Evolutionary conservation across 164 flowering plant genomes (phyloP).

Genomic region (Taxillus chinensis): DNA sequence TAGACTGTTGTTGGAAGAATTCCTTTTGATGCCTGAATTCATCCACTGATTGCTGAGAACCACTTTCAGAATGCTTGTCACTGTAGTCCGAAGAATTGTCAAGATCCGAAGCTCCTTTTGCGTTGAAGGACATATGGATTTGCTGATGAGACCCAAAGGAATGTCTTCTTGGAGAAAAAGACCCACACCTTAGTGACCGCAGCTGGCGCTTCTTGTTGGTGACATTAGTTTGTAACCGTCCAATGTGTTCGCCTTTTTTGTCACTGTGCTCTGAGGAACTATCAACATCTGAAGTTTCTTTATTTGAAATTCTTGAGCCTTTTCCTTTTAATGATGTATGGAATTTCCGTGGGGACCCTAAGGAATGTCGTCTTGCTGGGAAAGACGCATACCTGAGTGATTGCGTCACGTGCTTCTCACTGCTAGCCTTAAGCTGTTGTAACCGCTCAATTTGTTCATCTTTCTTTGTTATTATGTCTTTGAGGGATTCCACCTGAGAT

Average conservation of each 20-base stretch:
- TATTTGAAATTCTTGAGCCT: too few relatives aligned
- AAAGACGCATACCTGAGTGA: too few relatives aligned
- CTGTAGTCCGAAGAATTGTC: constrained; percentile 38
- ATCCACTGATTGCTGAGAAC: constrained; percentile 46
- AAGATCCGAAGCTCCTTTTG: constrained; percentile 34
- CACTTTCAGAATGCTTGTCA: constrained; percentile 47
- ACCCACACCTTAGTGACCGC: constrained; percentile 21
- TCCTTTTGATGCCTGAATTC: constrained; percentile 30
- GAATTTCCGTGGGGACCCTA: too few relatives aligned
- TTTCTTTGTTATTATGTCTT: constrained; percentile 20
- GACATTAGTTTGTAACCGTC: constrained; percentile 24
- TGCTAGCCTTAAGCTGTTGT: too few relatives aligned
- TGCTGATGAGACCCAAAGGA: constrained; percentile 25
- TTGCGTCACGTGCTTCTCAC: too few relatives aligned
- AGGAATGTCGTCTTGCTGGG: too few relatives aligned
- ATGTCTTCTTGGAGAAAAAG: constrained; percentile 50
- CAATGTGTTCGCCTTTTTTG: constrained; percentile 57
- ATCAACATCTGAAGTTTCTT: too few relatives aligned
- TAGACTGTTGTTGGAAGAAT: constrained; percentile 16
- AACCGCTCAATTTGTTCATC: too few relatives aligned
- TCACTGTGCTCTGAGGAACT: constrained; percentile 2
- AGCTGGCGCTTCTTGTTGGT: constrained; percentile 25
- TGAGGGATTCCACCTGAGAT: constrained; percentile 42
- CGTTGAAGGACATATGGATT: constrained; percentile 17
- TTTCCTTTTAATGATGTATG: too few relatives aligned